Base-by-base conservation (phyloP, 768 basidiomycete species). In the Macrolepiota fuliginosa region DNA sequence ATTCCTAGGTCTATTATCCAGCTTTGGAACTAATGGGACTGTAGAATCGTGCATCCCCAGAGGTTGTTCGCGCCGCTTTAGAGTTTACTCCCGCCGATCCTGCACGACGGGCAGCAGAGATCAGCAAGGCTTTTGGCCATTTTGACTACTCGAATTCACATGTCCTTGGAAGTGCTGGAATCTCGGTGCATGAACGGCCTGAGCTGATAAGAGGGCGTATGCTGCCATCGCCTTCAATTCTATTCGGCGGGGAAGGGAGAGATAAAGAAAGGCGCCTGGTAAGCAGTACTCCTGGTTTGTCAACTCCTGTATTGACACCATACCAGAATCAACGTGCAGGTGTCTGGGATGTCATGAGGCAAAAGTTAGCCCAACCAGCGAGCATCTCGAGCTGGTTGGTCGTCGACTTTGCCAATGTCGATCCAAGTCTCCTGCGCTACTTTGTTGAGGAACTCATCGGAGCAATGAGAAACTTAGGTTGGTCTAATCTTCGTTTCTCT, bases 121-220 rank as follows among this genome's bases (percentile, higher is more conserved):
- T 75, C 19, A 58, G 25, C 12, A 63, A 62, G 36, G 74, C 72
- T 45, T 75, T 73, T 71, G 59, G 67, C n/a, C 63, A 71, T 36
- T 69, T 84, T 13, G 73, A 77, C 27, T 73, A 74, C 39, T 54
- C 62, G 0, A 69, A 74, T 0, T 83, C 83, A 0, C 68, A 76
- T 7, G 83, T 78, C 56, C 66, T 84, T 29, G 61, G 62, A 22
- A 77, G 77, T 19, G 77, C 81, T 0, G 73, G 74, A 3, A 73
- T 84, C 58, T 55, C 45, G 5, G 69, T 83, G 0, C 57, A 67
- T 7, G 61, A 67, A 1, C 17, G 47, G 1, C 77, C 79, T 1
- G 63, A 73, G 10, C 9, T 65, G 0, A 72, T 81, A 1, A 68
- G 69, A 2, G 79, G 80, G 0, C 75, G 77, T 25, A 55, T 78